These are phyloP conservation scores for Coffea eugenioides DNA, from an alignment of 257 asterid species.

Conservation along the genomic window DNA sequence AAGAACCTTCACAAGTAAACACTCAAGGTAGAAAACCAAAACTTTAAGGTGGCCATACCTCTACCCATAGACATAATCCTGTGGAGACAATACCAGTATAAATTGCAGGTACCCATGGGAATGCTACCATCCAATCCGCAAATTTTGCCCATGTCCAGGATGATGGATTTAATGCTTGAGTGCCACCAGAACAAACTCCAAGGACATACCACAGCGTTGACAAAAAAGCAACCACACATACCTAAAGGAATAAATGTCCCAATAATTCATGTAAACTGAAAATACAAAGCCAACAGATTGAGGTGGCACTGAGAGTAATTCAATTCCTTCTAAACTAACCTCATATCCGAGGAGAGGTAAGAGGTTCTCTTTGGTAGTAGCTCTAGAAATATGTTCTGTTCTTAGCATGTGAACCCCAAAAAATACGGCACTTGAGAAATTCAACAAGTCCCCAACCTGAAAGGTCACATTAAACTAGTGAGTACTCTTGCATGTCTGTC, in stretches of 20 bases:
- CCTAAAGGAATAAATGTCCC: slow-evolving; percentile 32
- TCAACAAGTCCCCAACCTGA: slow-evolving; percentile 78
- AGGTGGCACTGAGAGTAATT: not conserved
- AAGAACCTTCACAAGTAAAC: not conserved
- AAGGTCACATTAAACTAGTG: slow-evolving; percentile 15
- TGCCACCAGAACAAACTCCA: slow-evolving; percentile 41
- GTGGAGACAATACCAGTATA: slow-evolving; percentile 82
- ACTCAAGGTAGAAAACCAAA: not conserved
- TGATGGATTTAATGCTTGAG: slow-evolving; percentile 39
- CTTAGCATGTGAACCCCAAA: slow-evolving; percentile 84
- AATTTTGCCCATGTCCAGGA: slow-evolving; percentile 48
- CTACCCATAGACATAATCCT: slow-evolving; percentile 70
- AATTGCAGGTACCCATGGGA: slow-evolving; percentile 85
- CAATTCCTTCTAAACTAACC: slow-evolving; percentile 33
- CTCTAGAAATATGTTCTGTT: slow-evolving; percentile 73
- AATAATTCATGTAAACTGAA: slow-evolving; percentile 11
- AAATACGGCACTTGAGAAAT: slow-evolving; percentile 66
- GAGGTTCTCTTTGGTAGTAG: slow-evolving; percentile 47
- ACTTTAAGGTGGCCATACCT: slow-evolving; percentile 38
- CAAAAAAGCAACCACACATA: slow-evolving; percentile 61
- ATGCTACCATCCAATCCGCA: slow-evolving; percentile 34
- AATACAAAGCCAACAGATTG: slow-evolving; percentile 7
- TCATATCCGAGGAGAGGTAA: slow-evolving; percentile 76
- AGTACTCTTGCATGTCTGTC: slow-evolving; percentile 1
- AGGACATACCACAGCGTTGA: slow-evolving; percentile 56